A percentile compares a stretch with the other conserved stretches of the same genome.
Conservation (phyloP, 1,284 basidiomycete genomes). For the Xerocomus nothofagi region DNA sequence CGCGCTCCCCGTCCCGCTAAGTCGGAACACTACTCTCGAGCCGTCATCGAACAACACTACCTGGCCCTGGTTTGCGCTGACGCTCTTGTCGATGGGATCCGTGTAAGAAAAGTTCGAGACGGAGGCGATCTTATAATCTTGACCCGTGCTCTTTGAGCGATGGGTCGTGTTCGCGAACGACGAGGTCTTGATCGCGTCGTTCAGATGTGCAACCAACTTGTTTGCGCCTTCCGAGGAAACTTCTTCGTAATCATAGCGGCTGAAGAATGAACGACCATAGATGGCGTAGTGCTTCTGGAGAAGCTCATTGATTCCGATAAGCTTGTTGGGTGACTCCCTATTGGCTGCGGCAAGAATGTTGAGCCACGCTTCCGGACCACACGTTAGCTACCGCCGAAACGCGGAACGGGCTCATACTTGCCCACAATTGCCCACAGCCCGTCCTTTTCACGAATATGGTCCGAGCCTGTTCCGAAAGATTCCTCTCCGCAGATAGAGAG, state of each 20-base stretch:
- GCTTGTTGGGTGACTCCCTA: constrained; percentile 72
- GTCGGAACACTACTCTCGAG: constrained; percentile 90
- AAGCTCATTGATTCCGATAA: constrained; percentile 86
- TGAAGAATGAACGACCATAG: constrained; percentile 98
- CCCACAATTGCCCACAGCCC: constrained; percentile 97
- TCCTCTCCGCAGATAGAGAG: constrained; percentile 99
- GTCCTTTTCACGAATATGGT: constrained; percentile 99
- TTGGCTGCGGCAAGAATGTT: constrained; percentile 96
- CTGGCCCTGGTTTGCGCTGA: constrained; percentile 95
- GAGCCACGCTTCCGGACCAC: constrained; percentile 75
- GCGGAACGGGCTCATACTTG: constrained; percentile 35
- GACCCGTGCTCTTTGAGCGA: constrained; percentile 63
- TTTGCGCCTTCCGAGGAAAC: constrained; percentile 90
- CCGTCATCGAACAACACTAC: constrained; percentile 92
- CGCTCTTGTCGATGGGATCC: constrained; percentile 93
- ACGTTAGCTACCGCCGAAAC: constrained; percentile 14
- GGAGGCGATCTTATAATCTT: constrained; percentile 77
- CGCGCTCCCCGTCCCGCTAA: constrained; percentile 93
- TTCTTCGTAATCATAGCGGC: constrained; percentile 98
- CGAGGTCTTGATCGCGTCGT: constrained; percentile 65
- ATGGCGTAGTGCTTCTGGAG: constrained; percentile 85
- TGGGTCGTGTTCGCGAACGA: constrained; percentile 70
- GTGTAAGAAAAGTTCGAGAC: constrained; percentile 94
- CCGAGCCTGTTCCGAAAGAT: constrained; percentile 98
- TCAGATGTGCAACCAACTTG: constrained; percentile 79